Conservation (phyloP, 2,329 filamentous ascomycete species). For the Lizonia empirigonia region DNA sequence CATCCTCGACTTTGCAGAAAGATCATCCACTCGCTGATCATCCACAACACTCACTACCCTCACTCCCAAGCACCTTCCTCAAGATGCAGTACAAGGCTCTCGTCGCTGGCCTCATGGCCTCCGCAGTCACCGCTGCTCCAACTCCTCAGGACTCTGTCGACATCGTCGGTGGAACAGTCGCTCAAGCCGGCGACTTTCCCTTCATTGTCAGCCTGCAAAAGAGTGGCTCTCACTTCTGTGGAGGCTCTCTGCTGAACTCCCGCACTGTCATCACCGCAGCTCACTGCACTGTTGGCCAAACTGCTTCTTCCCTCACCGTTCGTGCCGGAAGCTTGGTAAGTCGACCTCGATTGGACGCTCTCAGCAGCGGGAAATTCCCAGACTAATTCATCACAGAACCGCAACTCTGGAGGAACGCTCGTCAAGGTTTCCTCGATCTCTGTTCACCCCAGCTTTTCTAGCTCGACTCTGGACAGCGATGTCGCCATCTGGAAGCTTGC, state of each 20-base stretch:
- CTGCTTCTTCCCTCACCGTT: constrained; percentile 23
- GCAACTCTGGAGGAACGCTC: constrained; percentile 28
- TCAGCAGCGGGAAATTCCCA: too few species aligned
- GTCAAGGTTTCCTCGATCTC: constrained; percentile 25
- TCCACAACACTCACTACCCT: constrained; percentile 16
- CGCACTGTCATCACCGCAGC: constrained; percentile 39
- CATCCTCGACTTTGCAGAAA: constrained; percentile 1
- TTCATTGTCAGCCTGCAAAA: constrained; percentile 35
- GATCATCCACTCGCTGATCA: constrained; percentile 28
- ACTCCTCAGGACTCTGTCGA: constrained; percentile 28
- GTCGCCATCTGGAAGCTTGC: constrained; percentile 37
- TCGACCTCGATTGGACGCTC: too few species aligned
- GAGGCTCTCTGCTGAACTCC: constrained; percentile 34
- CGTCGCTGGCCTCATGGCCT: constrained; percentile 29
- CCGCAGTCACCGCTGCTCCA: constrained; percentile 29
- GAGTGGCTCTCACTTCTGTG: constrained; percentile 34
- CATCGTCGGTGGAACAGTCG: constrained; percentile 37
- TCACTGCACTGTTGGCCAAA: constrained; percentile 31
- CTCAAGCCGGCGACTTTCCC: constrained; percentile 34
- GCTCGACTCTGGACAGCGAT: constrained; percentile 25
- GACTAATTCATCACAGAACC: constrained; percentile 16
- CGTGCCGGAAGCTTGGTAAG: constrained; percentile 33
- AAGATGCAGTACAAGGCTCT: constrained; percentile 34
- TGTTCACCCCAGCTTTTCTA: constrained; percentile 29
- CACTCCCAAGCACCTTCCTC: constrained; percentile 14